These are phyloP conservation scores for Suhomyces canberraensis DNA, from an alignment of 805 yeast genomes.

Conservation along the genomic window DNA sequence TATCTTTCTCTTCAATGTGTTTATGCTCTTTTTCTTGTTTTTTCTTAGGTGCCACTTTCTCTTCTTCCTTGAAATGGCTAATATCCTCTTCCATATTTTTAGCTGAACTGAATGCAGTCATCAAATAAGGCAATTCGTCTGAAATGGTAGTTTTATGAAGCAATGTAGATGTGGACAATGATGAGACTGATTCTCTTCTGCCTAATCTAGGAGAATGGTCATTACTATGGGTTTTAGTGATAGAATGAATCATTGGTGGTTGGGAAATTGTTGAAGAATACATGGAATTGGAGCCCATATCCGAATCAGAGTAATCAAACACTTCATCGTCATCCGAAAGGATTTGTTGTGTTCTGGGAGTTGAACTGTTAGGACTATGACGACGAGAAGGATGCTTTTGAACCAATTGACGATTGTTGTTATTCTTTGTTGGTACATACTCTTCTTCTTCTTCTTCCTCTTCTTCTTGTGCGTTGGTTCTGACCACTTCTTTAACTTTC, in stretches of 20 bases:
- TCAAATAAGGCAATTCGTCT: slow-evolving; percentile 62
- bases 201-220: slow-evolving; percentile 5
- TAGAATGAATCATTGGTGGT: slow-evolving; percentile 40
- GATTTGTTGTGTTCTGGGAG: slow-evolving; percentile 1
- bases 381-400: slow-evolving; percentile 3
- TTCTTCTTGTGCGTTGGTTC: background rate
- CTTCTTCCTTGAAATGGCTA: slow-evolving; percentile 18
- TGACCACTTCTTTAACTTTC: slow-evolving; percentile 19
- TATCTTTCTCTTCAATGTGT: slow-evolving; percentile 1
- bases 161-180: slow-evolving; percentile 32
- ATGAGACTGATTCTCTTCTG: slow-evolving; percentile 27
- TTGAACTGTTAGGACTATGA: slow-evolving; percentile 1
- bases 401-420: background rate
- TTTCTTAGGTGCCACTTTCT: background rate
- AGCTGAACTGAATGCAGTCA: slow-evolving; percentile 66
- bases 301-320: slow-evolving; percentile 26
- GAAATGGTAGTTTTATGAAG: slow-evolving; percentile 52
- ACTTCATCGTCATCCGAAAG: slow-evolving; percentile 14
- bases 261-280: slow-evolving; percentile 18
- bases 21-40: background rate
- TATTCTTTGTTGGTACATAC: background rate
- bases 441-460: slow-evolving; percentile 3
- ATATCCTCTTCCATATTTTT: slow-evolving; percentile 53
- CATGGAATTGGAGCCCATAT: slow-evolving; percentile 20
- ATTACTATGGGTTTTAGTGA: slow-evolving; percentile 23